Conservation (phyloP, 2,329 filamentous ascomycete species). For the Penicillium sp. region DNA sequence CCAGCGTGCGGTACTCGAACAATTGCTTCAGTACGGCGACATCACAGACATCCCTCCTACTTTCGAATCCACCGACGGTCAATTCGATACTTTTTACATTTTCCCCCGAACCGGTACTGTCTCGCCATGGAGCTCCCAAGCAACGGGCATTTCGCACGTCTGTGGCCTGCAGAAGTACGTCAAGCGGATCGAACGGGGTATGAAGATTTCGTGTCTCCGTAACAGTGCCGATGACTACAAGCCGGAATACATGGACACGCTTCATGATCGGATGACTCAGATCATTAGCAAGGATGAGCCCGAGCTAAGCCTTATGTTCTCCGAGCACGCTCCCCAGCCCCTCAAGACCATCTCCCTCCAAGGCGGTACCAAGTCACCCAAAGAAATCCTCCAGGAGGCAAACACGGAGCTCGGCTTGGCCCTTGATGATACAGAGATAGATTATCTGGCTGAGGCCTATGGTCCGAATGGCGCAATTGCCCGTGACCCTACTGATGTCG, state of each 20-base stretch:
- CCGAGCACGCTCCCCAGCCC: slow-evolving; percentile 61
- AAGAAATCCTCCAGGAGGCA: slow-evolving; percentile 72
- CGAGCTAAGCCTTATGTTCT: slow-evolving; percentile 73
- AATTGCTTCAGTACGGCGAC: slow-evolving; percentile 61
- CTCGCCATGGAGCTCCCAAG: slow-evolving; percentile 96
- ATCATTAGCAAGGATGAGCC: slow-evolving; percentile 66
- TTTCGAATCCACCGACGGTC: slow-evolving; percentile 48
- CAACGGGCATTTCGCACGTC: slow-evolving; percentile 88
- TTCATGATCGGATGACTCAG: slow-evolving; percentile 97
- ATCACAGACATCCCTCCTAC: slow-evolving; percentile 46
- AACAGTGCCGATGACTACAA: slow-evolving; percentile 56
- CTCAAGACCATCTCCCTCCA: slow-evolving; percentile 76
- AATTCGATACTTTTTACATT: slow-evolving; percentile 64
- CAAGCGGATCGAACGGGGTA: slow-evolving; percentile 80
- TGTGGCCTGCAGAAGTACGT: slow-evolving; percentile 73
- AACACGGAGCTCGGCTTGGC: slow-evolving; percentile 82
- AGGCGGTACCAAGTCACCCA: slow-evolving; percentile 60
- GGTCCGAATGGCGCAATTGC: slow-evolving; percentile 58
- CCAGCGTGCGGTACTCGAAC: slow-evolving; percentile 53
- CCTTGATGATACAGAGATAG: slow-evolving; percentile 82
- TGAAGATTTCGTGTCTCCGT: slow-evolving; percentile 65
- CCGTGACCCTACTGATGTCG: slow-evolving; percentile 76
- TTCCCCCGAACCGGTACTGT: slow-evolving; percentile 76
- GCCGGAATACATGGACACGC: slow-evolving; percentile 59
- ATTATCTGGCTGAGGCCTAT: slow-evolving; percentile 87